Base-by-base conservation (phyloP, 495 filamentous ascomycete genomes). In the Niebla homalea region DNA sequence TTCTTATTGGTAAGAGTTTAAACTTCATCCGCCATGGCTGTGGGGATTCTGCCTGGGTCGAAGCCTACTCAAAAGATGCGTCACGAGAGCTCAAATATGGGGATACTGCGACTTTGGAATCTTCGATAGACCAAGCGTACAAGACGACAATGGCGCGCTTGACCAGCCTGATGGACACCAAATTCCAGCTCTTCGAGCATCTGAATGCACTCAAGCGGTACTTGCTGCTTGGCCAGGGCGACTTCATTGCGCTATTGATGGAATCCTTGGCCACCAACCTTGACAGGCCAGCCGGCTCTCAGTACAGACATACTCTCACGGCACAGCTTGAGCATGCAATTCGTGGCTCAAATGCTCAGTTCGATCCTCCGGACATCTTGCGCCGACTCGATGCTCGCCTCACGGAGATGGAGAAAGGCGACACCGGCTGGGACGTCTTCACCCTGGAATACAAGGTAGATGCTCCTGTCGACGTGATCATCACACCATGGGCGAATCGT, bases 371-470 rank as follows among this genome's bases (percentile, higher is more conserved):
- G n/a, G 93, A 99, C 60, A 88, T 97, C 26, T 74, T 97, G 35
- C 81, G 86, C 29, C 80, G 93, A 16, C 77, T 99, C 8, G 93
- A 99, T 67, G 89, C 92, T 14, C 85, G 93, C 42, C 94, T 97
- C 87, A 76, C 96, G 36, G 89, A 96, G 64, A 77, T 95, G 43
- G 87, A 83, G 46, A 89, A 94, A 62, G 93, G 93, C 48, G 92
- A 99, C 58, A 96, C 94, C 44, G 93, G 93, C 52, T 99, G 93
- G 93, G 93, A 99, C 63, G 94, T 92, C 65, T 99, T 99, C 67
- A 99, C 93, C 1, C 76, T 99, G 25, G 93, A 99, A 63, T 99
- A 99, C 69, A 95, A 94, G 65, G 89, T 97, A 51, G 92, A 96
- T 61, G 87, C 92, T 8, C 93, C 93, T 0, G 87, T 97, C 21